Evolutionary conservation across 768 basidiomycete genomes (phyloP).

Genomic region (Termitomyces sp.): DNA sequence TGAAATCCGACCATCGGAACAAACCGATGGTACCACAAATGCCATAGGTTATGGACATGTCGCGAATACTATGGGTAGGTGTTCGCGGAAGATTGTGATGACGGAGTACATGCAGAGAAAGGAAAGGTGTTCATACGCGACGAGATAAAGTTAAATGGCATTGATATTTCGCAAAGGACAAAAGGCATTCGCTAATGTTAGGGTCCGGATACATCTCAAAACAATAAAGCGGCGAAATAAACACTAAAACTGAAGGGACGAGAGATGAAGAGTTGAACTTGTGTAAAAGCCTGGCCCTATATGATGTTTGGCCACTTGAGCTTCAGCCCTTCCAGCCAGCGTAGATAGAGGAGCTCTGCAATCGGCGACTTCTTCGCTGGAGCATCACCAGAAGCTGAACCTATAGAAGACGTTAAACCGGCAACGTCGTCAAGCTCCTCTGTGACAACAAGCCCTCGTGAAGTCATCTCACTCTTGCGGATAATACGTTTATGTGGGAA

Average conservation of each 20-base stretch:
- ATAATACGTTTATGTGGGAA: constrained; percentile 79
- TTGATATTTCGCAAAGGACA: not conserved
- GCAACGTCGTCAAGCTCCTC: constrained; percentile 75
- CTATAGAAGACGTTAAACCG: constrained; percentile 41
- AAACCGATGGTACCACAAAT: not conserved
- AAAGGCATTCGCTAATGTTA: not conserved
- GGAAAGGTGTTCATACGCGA: not conserved
- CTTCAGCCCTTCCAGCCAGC: constrained; percentile 91
- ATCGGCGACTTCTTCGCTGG: constrained; percentile 79
- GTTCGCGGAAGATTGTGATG: constrained; percentile 10
- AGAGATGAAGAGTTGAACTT: not conserved
- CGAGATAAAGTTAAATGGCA: not conserved
- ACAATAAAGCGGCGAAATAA: not conserved
- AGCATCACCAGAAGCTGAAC: constrained; percentile 33
- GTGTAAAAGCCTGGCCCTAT: constrained; percentile 14
- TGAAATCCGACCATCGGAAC: too few species aligned
- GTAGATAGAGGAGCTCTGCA: constrained; percentile 93
- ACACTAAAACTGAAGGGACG: not conserved
- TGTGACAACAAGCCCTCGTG: constrained; percentile 78
- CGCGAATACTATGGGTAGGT: not conserved
- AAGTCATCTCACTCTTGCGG: constrained; percentile 83
- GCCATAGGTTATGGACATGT: not conserved
- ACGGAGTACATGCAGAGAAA: constrained; percentile 1
- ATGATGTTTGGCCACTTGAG: constrained; percentile 84
- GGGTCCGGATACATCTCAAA: not conserved